Percentiles rank a stretch among this genome's conserved stretches.
Conservation (phyloP, 306 rosid genomes). For the Acacia melanoxylon region DNA sequence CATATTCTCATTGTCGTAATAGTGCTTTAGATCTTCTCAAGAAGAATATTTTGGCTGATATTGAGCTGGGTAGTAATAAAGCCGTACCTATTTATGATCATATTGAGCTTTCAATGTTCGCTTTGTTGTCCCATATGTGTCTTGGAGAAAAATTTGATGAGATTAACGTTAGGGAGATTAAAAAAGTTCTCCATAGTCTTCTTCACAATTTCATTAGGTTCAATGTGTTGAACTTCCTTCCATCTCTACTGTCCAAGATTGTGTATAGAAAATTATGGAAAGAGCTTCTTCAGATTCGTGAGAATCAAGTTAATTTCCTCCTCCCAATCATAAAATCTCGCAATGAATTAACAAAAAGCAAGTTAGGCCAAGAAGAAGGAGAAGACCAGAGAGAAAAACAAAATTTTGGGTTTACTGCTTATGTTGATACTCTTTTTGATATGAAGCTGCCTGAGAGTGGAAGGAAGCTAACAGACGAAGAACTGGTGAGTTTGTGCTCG, state of each 20-base stretch:
- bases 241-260: slow-evolving; percentile 37
- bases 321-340: slow-evolving; percentile 57
- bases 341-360: slow-evolving; percentile 4
- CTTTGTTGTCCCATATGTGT: slow-evolving; percentile 38
- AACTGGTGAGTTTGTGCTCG: slow-evolving; percentile 47
- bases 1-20: slow-evolving; percentile 43
- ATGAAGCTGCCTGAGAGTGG: slow-evolving; percentile 34
- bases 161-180: slow-evolving; percentile 10
- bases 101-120: slow-evolving; percentile 35
- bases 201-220: slow-evolving; percentile 40
- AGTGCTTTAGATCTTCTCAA: slow-evolving; percentile 29
- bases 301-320: slow-evolving; percentile 29
- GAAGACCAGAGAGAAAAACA: not conserved
- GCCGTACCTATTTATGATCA: slow-evolving; percentile 25
- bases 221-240: slow-evolving; percentile 46
- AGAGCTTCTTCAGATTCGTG: slow-evolving; percentile 38
- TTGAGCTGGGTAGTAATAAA: slow-evolving; percentile 27
- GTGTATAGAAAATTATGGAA: slow-evolving; percentile 44
- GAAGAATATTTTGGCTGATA: slow-evolving; percentile 9
- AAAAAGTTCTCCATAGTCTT: slow-evolving; percentile 29
- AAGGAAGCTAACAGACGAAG: slow-evolving; percentile 34
- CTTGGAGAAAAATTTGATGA: slow-evolving; percentile 46
- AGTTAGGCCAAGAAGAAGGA: not conserved
- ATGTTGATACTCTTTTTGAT: slow-evolving; percentile 54
- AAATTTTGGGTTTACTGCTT: slow-evolving; percentile 29